Evolutionary conservation across 345 rosid genomes (phyloP).

Genomic region (Sonneratia alba): DNA sequence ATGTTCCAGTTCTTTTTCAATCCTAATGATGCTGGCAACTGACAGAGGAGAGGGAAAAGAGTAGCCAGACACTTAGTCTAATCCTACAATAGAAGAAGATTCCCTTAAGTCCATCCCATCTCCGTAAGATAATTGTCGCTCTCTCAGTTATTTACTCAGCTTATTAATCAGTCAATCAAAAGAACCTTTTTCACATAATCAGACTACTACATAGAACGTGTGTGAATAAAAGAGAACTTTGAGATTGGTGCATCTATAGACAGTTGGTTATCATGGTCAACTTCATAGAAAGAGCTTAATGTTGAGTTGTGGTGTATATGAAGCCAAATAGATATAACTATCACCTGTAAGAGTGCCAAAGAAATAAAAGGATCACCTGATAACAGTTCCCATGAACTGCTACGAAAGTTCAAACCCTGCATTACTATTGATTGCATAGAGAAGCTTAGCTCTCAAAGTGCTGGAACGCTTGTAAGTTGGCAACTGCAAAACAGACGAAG

Average conservation of each 20-base stretch:
- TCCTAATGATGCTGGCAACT: too few relatives aligned
- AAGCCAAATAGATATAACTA: neutral
- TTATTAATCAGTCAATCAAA: neutral
- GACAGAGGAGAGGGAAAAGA: neutral
- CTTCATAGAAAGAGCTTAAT: neutral
- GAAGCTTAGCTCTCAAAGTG: conserved; percentile 85
- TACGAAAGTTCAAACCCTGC: conserved; percentile 98
- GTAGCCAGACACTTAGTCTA: neutral
- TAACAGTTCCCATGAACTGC: conserved; percentile 7
- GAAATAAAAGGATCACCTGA: neutral
- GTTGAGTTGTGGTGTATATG: neutral
- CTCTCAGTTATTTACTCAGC: neutral
- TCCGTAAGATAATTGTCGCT: neutral
- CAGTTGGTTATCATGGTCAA: neutral
- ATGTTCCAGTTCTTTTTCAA: neutral
- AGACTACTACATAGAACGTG: neutral
- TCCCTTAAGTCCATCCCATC: neutral
- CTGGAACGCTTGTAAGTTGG: conserved; percentile 84
- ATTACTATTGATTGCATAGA: conserved; percentile 86
- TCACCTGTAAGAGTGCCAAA: neutral
- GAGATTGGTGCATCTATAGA: neutral
- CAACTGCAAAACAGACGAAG: conserved; percentile 47
- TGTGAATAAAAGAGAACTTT: neutral
- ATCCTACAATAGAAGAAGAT: neutral
- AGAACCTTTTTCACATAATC: neutral